Evolutionary conservation across 768 basidiomycete species (phyloP).

Genomic region (Cantharellus anzutake): DNA sequence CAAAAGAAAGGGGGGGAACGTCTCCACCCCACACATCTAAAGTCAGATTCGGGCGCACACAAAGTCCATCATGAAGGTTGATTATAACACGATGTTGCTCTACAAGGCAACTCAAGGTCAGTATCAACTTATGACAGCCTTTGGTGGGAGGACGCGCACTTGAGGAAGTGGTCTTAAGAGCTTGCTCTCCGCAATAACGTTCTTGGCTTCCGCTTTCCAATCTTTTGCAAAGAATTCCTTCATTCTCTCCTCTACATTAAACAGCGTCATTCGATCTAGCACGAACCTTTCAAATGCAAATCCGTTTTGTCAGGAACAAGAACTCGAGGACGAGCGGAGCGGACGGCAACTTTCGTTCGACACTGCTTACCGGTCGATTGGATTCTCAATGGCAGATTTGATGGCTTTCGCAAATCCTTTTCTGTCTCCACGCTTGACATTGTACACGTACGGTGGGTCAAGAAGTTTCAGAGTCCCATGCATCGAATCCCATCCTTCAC

Average conservation of each 20-base stretch:
- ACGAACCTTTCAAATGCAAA: slow-evolving; percentile 1
- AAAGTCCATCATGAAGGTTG: too few relatives aligned
- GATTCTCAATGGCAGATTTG: slow-evolving; percentile 7
- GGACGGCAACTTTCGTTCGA: background rate
- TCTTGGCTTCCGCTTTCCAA: too few relatives aligned
- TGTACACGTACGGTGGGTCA: slow-evolving; percentile 14
- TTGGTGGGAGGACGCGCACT: too few relatives aligned
- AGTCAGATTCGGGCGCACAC: too few relatives aligned
- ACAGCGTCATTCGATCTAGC: slow-evolving; percentile 2
- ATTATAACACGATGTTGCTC: too few relatives aligned
- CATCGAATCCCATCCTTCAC: slow-evolving; percentile 12
- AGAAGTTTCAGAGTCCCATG: slow-evolving; percentile 11
- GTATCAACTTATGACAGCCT: too few relatives aligned
- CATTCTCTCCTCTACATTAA: background rate
- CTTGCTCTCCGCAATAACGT: too few relatives aligned
- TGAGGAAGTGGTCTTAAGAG: too few relatives aligned
- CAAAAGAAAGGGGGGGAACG: too few relatives aligned
- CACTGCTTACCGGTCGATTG: slow-evolving; percentile 8
- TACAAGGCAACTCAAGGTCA: too few relatives aligned
- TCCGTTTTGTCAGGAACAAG: background rate
- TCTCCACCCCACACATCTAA: too few relatives aligned
- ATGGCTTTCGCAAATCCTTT: slow-evolving; percentile 9
- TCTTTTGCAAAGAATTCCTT: too few relatives aligned
- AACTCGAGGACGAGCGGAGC: background rate
- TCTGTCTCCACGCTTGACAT: slow-evolving; percentile 11